Conservation (phyloP, 148 eudicot species). For the Camellia japonica region DNA sequence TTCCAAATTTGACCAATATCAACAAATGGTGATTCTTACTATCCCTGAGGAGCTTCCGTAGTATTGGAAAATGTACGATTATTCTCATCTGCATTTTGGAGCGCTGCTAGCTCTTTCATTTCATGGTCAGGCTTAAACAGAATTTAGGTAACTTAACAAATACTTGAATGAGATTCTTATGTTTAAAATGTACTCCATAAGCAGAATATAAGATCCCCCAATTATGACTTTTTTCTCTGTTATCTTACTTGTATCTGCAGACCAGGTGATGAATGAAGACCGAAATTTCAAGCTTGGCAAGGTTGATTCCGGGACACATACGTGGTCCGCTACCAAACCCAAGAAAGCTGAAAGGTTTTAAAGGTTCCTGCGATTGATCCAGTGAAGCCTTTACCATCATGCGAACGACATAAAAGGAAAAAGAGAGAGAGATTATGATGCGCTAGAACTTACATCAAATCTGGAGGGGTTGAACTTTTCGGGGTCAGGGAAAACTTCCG, state of each 20-base stretch:
- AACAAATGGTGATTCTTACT: too few relatives aligned
- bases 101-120: too few relatives aligned
- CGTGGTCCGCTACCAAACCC: slow-evolving; percentile 51
- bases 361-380: slow-evolving; percentile 30
- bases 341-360: slow-evolving; percentile 45
- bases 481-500: slow-evolving; percentile 35
- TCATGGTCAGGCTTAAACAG: too few relatives aligned
- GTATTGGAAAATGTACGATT: too few relatives aligned
- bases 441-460: slow-evolving; percentile 31
- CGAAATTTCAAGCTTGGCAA: slow-evolving; percentile 45
- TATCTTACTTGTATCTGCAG: slow-evolving; percentile 42
- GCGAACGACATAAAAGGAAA: slow-evolving; percentile 2
- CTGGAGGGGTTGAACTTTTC: slow-evolving; percentile 46
- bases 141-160: too few relatives aligned
- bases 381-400: background rate
- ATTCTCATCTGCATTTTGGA: too few relatives aligned
- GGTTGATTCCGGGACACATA: slow-evolving; percentile 54
- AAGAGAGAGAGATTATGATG: background rate
- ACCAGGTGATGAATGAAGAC: slow-evolving; percentile 44
- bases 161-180: too few relatives aligned
- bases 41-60: too few relatives aligned
- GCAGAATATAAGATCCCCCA: background rate
- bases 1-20: too few relatives aligned
- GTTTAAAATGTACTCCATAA: too few relatives aligned
- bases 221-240: background rate